Conservation (phyloP, 2,329 filamentous ascomycete genomes). For the Trichoderma hamatum region DNA sequence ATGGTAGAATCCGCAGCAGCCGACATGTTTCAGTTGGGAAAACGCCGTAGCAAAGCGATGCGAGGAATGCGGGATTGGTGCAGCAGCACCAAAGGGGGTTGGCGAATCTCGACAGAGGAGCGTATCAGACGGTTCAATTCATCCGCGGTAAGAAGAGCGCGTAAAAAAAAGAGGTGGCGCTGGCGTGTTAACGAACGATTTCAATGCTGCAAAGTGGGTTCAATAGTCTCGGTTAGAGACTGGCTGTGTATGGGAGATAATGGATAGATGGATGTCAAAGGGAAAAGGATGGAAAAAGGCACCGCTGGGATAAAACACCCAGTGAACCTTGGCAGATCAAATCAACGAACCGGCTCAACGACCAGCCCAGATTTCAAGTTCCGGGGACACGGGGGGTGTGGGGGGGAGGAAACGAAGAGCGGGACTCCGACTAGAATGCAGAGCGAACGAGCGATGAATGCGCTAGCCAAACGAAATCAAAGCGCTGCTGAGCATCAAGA, state of each 20-base stretch:
- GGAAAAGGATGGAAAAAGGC: conserved; percentile 15
- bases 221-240: conserved; percentile 9
- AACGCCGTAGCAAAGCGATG: conserved; percentile 29
- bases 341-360: conserved; percentile 24
- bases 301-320: conserved; percentile 13
- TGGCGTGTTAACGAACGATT: conserved; percentile 19
- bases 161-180: not conserved
- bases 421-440: conserved; percentile 25
- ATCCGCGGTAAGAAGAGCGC: conserved; percentile 8
- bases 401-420: conserved; percentile 22
- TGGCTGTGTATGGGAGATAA: conserved; percentile 10
- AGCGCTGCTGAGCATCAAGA: not conserved
- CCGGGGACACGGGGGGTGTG: conserved; percentile 28
- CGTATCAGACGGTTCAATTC: conserved; percentile 23
- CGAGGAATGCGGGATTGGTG: conserved; percentile 32
- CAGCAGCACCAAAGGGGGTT: conserved; percentile 34
- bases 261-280: conserved; percentile 19
- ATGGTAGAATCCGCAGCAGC: conserved; percentile 40
- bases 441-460: conserved; percentile 25
- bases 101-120: conserved; percentile 15
- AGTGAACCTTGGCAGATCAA: conserved; percentile 23
- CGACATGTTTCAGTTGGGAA: conserved; percentile 35
- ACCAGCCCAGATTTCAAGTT: conserved; percentile 25
- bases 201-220: conserved; percentile 12
- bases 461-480: conserved; percentile 14